Conservation (phyloP, 192 early-diverging fungal genomes). For the Coemansia sp. region DNA sequence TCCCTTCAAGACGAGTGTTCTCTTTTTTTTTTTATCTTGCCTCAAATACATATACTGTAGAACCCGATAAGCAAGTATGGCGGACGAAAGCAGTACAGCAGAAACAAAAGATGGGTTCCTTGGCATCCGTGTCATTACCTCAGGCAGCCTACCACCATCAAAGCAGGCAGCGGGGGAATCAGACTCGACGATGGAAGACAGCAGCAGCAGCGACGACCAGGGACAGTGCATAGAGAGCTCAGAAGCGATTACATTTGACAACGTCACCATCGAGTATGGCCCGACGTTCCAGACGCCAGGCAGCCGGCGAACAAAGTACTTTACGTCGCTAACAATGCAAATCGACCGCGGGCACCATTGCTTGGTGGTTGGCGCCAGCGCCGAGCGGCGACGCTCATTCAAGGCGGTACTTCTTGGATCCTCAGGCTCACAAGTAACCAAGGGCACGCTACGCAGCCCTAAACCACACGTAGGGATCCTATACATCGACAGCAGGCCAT, state of each 20-base stretch:
- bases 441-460: conserved; percentile 18
- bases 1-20: no score
- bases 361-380: conserved; percentile 28
- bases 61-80: not conserved
- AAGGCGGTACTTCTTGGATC: conserved; percentile 17
- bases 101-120: not conserved
- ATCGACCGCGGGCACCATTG: conserved; percentile 36
- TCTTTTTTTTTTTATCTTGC: no score
- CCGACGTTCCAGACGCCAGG: conserved; percentile 13
- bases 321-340: conserved; percentile 22
- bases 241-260: not conserved
- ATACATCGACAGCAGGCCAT: conserved; percentile 3
- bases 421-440: not conserved
- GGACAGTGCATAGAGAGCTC: not conserved
- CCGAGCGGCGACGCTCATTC: conserved; percentile 19
- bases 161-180: no score
- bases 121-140: not conserved
- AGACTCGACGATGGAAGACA: no score
- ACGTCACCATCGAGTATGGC: conserved; percentile 5
- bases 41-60: no score
- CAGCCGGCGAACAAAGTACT: conserved; percentile 6
- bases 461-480: conserved; percentile 16
- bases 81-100: not conserved
- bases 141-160: not conserved
- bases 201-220: no score